phyloP scores from a whole-genome alignment of 805 yeast genomes.

The Scheffersomyces coipomensis region DNA sequence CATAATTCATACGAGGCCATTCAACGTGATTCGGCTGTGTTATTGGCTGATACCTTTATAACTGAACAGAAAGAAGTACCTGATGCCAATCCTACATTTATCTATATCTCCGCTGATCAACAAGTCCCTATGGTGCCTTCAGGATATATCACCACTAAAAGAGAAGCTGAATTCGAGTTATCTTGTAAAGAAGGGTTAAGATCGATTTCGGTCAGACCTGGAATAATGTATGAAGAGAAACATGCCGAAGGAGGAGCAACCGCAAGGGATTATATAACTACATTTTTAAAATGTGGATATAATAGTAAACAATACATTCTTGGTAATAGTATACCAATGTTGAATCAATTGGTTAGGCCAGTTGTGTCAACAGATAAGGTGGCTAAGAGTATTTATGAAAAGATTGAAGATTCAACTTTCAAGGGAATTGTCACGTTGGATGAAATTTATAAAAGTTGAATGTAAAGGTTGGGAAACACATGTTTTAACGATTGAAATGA shows the following conservation, averaged over 20 bases:
- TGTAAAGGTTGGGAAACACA: too few relatives aligned
- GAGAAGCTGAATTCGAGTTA: constrained; percentile 70
- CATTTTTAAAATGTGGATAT: constrained; percentile 42
- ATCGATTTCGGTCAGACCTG: constrained; percentile 72
- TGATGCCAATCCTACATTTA: constrained; percentile 37
- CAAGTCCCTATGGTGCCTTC: constrained; percentile 66
- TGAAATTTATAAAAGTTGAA: constrained; percentile 12
- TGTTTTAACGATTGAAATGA: too few relatives aligned
- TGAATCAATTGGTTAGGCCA: constrained; percentile 57
- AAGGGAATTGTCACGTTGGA: constrained; percentile 12
- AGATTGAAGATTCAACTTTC: constrained; percentile 37
- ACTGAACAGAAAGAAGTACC: constrained; percentile 31
- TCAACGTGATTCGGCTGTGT: constrained; percentile 68
- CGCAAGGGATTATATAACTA: constrained; percentile 40
- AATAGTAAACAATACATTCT: constrained; percentile 43
- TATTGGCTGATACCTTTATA: constrained; percentile 56
- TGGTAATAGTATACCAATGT: constrained; percentile 29
- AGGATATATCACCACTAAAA: constrained; percentile 72
- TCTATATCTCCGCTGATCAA: constrained; percentile 78
- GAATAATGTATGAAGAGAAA: constrained; percentile 70
- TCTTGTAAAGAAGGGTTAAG: constrained; percentile 48
- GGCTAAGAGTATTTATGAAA: constrained; percentile 55
- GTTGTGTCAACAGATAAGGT: constrained; percentile 68
- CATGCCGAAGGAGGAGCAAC: constrained; percentile 19
- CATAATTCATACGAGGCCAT: constrained; percentile 56